A percentile compares a stretch with the other conserved stretches of the same genome.
phyloP scores from a whole-genome alignment of 1,284 basidiomycete genomes.

The Schizopora paradoxa region DNA sequence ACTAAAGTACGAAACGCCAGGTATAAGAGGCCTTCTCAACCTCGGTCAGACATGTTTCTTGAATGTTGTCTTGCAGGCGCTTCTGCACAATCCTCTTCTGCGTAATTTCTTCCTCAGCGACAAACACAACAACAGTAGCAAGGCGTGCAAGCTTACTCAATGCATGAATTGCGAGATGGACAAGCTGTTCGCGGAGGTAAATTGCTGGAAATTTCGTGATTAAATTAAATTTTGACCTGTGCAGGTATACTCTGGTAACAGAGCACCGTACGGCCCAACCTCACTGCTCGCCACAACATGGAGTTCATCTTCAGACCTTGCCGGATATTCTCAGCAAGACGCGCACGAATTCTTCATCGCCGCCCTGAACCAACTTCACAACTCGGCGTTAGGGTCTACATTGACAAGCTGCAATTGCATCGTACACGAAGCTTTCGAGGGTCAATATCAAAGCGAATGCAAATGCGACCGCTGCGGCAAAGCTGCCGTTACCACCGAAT shows the following conservation, averaged over 20 bases:
- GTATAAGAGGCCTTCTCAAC: conserved; percentile 83
- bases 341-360: conserved; percentile 90
- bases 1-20: conserved; percentile 32
- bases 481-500: conserved; percentile 78
- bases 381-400: conserved; percentile 66
- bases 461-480: conserved; percentile 78
- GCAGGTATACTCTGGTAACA: conserved; percentile 69
- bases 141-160: conserved; percentile 63
- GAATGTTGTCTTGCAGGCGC: conserved; percentile 89
- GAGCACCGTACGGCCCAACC: conserved; percentile 75
- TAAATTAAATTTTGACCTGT: conserved; percentile 1
- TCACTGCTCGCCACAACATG: conserved; percentile 85
- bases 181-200: conserved; percentile 80
- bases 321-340: conserved; percentile 92
- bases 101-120: conserved; percentile 90
- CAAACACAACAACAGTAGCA: conserved; percentile 71
- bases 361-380: conserved; percentile 79
- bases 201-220: conserved; percentile 1
- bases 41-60: conserved; percentile 95
- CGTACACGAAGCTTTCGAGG: conserved; percentile 88
- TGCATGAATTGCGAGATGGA: conserved; percentile 97
- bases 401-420: conserved; percentile 84
- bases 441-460: conserved; percentile 84
- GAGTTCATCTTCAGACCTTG: conserved; percentile 78
- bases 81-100: conserved; percentile 88